Percentiles rank a stretch among this genome's conserved stretches.
Evolutionary conservation across 306 rosid genomes (phyloP).

Genomic region (Vigna mungo): DNA sequence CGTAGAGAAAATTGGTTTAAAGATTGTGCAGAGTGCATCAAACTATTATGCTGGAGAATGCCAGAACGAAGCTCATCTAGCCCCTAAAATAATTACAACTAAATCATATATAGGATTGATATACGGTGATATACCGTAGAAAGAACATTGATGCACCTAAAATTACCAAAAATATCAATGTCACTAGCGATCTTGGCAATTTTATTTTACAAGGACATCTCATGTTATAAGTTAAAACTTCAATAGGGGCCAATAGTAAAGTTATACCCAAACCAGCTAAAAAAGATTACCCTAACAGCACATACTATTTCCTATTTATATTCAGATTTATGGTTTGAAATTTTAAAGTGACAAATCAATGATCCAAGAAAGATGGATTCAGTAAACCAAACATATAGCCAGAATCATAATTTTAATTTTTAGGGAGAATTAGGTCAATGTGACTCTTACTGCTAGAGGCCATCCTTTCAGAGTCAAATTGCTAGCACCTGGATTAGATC

Average conservation of each 20-base stretch:
- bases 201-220: slow-evolving; percentile 27
- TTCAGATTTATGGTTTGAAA: not conserved
- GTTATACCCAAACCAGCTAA: not conserved
- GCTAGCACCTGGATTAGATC: slow-evolving; percentile 63
- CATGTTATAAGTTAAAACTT: slow-evolving; percentile 5
- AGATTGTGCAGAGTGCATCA: slow-evolving; percentile 64
- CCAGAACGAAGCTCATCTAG: slow-evolving; percentile 61
- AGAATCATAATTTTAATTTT: slow-evolving; percentile 12
- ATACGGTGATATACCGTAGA: not conserved
- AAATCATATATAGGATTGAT: slow-evolving; percentile 33
- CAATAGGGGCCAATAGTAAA: not conserved
- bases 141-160: slow-evolving; percentile 37
- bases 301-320: slow-evolving; percentile 12
- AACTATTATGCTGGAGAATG: slow-evolving; percentile 53
- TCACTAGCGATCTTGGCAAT: slow-evolving; percentile 5
- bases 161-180: slow-evolving; percentile 10
- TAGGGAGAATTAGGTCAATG: slow-evolving; percentile 15
- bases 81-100: slow-evolving; percentile 57
- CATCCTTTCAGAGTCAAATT: slow-evolving; percentile 75
- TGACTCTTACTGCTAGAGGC: slow-evolving; percentile 68
- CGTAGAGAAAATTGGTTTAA: slow-evolving; percentile 56
- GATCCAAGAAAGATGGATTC: slow-evolving; percentile 18
- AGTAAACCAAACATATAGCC: not conserved
- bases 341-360: slow-evolving; percentile 23
- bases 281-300: slow-evolving; percentile 9